Evolutionary conservation across 2,329 filamentous ascomycete species (phyloP).

Genomic region (Lasiodiplodia sp.): DNA sequence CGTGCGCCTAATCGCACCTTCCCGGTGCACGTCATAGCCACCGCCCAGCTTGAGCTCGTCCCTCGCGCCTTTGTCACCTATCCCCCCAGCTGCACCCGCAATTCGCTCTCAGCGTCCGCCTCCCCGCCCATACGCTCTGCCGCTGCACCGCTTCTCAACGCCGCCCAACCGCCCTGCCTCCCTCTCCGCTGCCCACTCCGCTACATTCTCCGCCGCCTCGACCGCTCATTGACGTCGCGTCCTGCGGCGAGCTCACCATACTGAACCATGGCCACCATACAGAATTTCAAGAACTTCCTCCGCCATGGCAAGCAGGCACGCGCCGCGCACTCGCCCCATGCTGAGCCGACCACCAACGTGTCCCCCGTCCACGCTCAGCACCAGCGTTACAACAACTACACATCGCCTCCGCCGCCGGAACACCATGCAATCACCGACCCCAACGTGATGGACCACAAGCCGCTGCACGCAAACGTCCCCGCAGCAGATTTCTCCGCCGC

Average conservation of each 20-base stretch:
- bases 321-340: conserved; percentile 64
- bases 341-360: conserved; percentile 68
- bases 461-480: conserved; percentile 59
- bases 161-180: conserved; percentile 6
- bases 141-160: conserved; percentile 13
- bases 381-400: conserved; percentile 51
- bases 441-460: conserved; percentile 66
- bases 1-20: conserved; percentile 25
- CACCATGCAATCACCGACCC: conserved; percentile 66
- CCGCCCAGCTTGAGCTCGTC: conserved; percentile 13
- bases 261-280: conserved; percentile 73
- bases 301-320: conserved; percentile 97
- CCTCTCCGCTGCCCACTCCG: conserved; percentile 10
- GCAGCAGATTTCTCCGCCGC: conserved; percentile 66
- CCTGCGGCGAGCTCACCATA: conserved; percentile 17
- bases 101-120: conserved; percentile 20
- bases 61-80: conserved; percentile 26
- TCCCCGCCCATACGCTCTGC: conserved; percentile 16
- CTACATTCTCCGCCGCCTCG: background rate
- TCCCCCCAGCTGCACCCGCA: conserved; percentile 16
- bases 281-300: conserved; percentile 98
- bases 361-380: conserved; percentile 67
- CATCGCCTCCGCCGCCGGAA: conserved; percentile 57
- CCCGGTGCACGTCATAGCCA: conserved; percentile 23
- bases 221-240: conserved; percentile 13